Base-by-base conservation (phyloP, 75 land plant species). In the Cryptomeria japonica region DNA sequence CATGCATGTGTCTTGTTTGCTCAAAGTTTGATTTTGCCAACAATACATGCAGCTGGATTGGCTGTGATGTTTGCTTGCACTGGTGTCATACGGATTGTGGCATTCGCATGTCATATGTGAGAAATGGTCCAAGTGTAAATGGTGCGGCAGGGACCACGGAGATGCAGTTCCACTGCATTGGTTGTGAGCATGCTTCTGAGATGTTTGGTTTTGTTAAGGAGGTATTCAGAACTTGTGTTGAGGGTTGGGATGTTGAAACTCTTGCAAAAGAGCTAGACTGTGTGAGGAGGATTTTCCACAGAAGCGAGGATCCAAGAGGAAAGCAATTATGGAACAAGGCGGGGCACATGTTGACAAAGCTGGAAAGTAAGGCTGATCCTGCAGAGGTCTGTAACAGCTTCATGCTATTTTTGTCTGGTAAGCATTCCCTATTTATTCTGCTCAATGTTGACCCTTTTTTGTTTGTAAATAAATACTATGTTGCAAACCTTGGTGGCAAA, bases 1-100 rank as follows among this genome's bases (percentile, higher is more conserved):
- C 93, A 1, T 98, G 99, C 91, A 98, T 97, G 99, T 98, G 99
- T 92, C 97, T 86, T n/a, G 88, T 95, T 2, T 96, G 97, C 86
- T 93, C 93, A 41, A 95, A 95, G 75, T 96, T 96, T 90, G 97
- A 96, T 82, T 88, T 86, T 88, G 95, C 94, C 53, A 90, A 89
- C 25, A 95, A 96, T 86, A 96, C 97, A 14, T 96, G 97, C 88
- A 92, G 96, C 86, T 96, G 97, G 97, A 94, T 95, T 80, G 97
- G 97, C 31, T 96, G 97, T 89, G 97, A 96, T 91, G 86, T 93
- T 76, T 96, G 97, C 85, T 87, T 91, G 38, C 97, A 96, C 88
- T 96, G 97, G 97, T 94, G 97, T 85, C 97, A 96, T 87, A 90
- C 94, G 1, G 95, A 94, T 84, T 96, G 97, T 90, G 96, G 88